A percentile compares a stretch with the other conserved stretches of the same genome.
Evolutionary conservation across 768 basidiomycete species (phyloP).

Genomic region (Hortiboletus campestris): DNA sequence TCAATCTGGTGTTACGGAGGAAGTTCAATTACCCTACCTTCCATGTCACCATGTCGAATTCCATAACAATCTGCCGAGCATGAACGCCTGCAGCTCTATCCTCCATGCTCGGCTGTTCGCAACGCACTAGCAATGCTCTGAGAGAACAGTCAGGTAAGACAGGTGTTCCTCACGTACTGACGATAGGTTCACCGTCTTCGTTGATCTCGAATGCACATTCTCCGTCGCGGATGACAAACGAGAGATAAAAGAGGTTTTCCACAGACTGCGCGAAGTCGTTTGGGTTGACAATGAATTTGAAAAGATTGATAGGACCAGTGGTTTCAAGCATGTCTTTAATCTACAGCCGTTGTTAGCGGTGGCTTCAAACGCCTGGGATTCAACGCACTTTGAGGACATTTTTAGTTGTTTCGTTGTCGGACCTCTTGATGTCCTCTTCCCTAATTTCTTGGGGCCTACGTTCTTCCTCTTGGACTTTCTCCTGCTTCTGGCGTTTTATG

Average conservation of each 20-base stretch:
- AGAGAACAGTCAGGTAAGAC: background rate
- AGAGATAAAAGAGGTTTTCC: slow-evolving; percentile 94
- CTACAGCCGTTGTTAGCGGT: slow-evolving; percentile 35
- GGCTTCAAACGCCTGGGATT: background rate
- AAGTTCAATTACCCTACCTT: slow-evolving; percentile 45
- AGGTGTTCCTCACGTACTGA: slow-evolving; percentile 52
- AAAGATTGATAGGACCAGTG: slow-evolving; percentile 65
- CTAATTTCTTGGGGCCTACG: slow-evolving; percentile 75
- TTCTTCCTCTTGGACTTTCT: slow-evolving; percentile 69
- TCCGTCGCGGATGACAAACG: slow-evolving; percentile 88
- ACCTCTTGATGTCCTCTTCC: slow-evolving; percentile 79
- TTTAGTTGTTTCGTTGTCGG: slow-evolving; percentile 87
- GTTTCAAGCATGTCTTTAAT: slow-evolving; percentile 58
- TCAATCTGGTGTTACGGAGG: background rate
- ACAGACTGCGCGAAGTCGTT: slow-evolving; percentile 89
- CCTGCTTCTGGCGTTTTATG: slow-evolving; percentile 61
- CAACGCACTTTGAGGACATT: slow-evolving; percentile 69
- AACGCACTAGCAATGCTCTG: slow-evolving; percentile 44
- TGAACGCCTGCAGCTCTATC: slow-evolving; percentile 62
- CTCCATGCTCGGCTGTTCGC: slow-evolving; percentile 60
- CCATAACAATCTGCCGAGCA: slow-evolving; percentile 85
- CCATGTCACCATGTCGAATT: slow-evolving; percentile 91
- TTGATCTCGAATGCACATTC: slow-evolving; percentile 70
- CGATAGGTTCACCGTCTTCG: slow-evolving; percentile 66
- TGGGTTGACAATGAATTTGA: slow-evolving; percentile 87